Conservation (phyloP, 306 rosid genomes). For the Astragalus glycyphyllos region DNA sequence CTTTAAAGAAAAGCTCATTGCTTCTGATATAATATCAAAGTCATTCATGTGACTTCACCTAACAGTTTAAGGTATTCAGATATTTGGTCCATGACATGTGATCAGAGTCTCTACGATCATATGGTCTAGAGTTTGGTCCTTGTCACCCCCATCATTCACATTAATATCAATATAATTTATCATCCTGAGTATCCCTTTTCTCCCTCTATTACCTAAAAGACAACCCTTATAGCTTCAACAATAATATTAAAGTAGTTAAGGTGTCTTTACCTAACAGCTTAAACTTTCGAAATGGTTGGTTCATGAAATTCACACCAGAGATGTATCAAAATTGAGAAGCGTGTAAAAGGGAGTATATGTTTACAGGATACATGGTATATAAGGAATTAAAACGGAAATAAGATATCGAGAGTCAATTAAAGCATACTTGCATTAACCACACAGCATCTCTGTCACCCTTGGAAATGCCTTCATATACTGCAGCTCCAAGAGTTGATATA, state of each 20-base stretch:
- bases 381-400: slow-evolving; percentile 27
- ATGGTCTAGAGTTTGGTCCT: no score
- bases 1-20: no score
- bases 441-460: slow-evolving; percentile 89
- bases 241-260: not conserved
- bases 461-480: slow-evolving; percentile 90
- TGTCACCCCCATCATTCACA: not conserved
- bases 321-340: slow-evolving; percentile 20
- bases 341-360: not conserved
- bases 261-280: not conserved
- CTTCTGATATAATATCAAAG: no score
- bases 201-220: not conserved
- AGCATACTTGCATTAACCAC: slow-evolving; percentile 98
- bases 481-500: slow-evolving; percentile 86
- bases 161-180: not conserved
- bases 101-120: no score
- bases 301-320: slow-evolving; percentile 1
- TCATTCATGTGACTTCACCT: no score
- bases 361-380: not conserved
- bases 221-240: not conserved
- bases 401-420: slow-evolving; percentile 38
- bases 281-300: not conserved
- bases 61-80: no score
- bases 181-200: not conserved
- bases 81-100: no score